These are phyloP conservation scores for Tylopilus vinaceipallidus DNA, from an alignment of 768 basidiomycete species.

Conservation along the genomic window DNA sequence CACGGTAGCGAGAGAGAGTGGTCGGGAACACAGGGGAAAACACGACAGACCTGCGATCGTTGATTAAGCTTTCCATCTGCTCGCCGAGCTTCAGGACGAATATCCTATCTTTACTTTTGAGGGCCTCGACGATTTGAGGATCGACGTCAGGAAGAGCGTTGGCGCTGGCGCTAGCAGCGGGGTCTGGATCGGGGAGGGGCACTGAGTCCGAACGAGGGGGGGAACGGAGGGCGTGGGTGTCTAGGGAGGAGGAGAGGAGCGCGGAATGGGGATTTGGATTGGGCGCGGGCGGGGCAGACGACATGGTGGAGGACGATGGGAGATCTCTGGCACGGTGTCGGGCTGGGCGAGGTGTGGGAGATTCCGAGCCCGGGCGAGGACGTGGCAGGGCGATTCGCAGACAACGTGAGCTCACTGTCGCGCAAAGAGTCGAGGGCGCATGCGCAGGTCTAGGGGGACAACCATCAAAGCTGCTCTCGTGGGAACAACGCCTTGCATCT, in stretches of 20 bases:
- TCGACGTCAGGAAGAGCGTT: conserved; percentile 52
- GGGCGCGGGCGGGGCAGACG: conserved; percentile 9
- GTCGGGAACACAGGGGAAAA: not conserved
- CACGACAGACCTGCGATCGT: conserved; percentile 61
- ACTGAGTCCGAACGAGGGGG: conserved; percentile 28
- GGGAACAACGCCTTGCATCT: conserved; percentile 20
- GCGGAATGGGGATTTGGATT: conserved; percentile 12
- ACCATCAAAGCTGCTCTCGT: conserved; percentile 19
- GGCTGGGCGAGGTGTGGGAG: too few relatives aligned
- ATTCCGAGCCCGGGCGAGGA: too few relatives aligned
- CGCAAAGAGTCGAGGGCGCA: conserved; percentile 19
- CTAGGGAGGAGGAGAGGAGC: conserved; percentile 14
- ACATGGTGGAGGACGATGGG: conserved; percentile 13
- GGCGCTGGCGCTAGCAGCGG: conserved; percentile 22
- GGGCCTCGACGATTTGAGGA: conserved; percentile 80
- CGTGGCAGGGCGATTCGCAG: conserved; percentile 5
- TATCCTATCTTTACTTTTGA: conserved; percentile 83
- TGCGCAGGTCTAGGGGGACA: conserved; percentile 33
- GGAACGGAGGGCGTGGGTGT: conserved; percentile 9
- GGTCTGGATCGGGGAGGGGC: conserved; percentile 29
- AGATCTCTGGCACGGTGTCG: too few relatives aligned
- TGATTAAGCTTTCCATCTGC: conserved; percentile 76
- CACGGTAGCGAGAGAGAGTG: conserved; percentile 6
- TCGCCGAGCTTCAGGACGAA: conserved; percentile 90
- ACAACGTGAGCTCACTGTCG: conserved; percentile 9